A percentile compares a stretch with the other conserved stretches of the same genome.
These are phyloP conservation scores for Steccherinum ochraceum DNA, from an alignment of 768 basidiomycete species.

Conservation along the genomic window DNA sequence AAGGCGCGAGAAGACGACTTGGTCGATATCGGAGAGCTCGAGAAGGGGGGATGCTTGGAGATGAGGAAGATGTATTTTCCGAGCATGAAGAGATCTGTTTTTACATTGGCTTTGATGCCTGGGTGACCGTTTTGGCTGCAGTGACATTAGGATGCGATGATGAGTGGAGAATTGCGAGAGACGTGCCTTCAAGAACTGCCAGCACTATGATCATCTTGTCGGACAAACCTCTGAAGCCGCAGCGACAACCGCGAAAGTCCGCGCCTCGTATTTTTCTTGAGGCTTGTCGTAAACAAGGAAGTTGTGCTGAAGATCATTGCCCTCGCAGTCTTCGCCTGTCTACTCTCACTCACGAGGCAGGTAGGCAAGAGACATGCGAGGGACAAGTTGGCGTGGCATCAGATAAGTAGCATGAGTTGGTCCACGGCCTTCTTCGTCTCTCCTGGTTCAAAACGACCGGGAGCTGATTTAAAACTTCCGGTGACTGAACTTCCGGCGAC, in stretches of 20 bases:
- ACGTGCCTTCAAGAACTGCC: slow-evolving; percentile 81
- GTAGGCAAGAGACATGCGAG: slow-evolving; percentile 75
- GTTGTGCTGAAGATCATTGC: slow-evolving; percentile 45
- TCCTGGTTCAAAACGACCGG: too few relatives aligned
- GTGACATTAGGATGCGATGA: background rate
- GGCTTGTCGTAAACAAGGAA: slow-evolving; percentile 62
- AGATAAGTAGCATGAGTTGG: too few relatives aligned
- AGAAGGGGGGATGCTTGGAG: slow-evolving; percentile 90
- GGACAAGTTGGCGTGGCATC: too few relatives aligned
- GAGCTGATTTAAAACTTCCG: too few relatives aligned
- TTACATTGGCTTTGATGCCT: slow-evolving; percentile 96
- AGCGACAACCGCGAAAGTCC: slow-evolving; percentile 93
- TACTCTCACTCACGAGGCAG: slow-evolving; percentile 58
- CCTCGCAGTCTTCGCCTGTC: slow-evolving; percentile 45
- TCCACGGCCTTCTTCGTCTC: too few relatives aligned
- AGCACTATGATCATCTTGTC: slow-evolving; percentile 89
- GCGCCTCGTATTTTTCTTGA: slow-evolving; percentile 91
- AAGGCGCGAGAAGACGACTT: slow-evolving; percentile 89
- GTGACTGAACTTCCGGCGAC: too few relatives aligned
- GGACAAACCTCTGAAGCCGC: slow-evolving; percentile 82
- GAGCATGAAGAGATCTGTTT: slow-evolving; percentile 96
- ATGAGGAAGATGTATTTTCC: slow-evolving; percentile 98
- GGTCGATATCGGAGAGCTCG: slow-evolving; percentile 84
- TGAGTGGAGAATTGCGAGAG: slow-evolving; percentile 1
- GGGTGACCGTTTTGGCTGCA: slow-evolving; percentile 80